phyloP scores from a whole-genome alignment of 768 basidiomycete species.

The Kwoniella mangroviensis region DNA sequence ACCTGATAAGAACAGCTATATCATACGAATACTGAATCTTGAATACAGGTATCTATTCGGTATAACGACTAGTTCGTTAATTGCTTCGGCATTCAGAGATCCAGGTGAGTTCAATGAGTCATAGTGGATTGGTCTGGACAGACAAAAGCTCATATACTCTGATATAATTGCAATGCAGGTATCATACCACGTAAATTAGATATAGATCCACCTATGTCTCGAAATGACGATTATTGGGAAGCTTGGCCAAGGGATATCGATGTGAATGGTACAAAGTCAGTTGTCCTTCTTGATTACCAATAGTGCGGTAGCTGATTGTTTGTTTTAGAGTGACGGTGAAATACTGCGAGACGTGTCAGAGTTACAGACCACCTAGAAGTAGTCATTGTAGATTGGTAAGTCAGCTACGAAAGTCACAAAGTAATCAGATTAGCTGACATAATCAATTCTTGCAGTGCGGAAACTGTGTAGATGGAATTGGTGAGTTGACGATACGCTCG shows the following conservation, averaged over 20 bases:
- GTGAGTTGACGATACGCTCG: constrained; percentile 84
- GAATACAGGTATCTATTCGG: constrained; percentile 40
- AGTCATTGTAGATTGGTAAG: constrained; percentile 93
- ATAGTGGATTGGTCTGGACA: no score
- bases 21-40: neutral
- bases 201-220: constrained; percentile 76
- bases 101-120: constrained; percentile 34
- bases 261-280: constrained; percentile 77
- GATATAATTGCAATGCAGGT: constrained; percentile 61
- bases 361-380: constrained; percentile 88
- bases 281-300: constrained; percentile 64
- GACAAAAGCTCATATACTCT: no score
- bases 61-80: constrained; percentile 35
- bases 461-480: constrained; percentile 95
- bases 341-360: constrained; percentile 90
- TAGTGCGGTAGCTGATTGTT: constrained; percentile 58
- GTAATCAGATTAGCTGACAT: neutral
- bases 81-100: constrained; percentile 46
- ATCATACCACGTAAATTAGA: constrained; percentile 88
- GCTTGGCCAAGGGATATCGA: constrained; percentile 73
- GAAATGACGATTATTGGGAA: constrained; percentile 63
- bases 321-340: constrained; percentile 77
- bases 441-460: constrained; percentile 69
- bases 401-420: neutral
- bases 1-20: neutral